Percentiles rank a stretch among this genome's conserved stretches.
Evolutionary conservation across 768 basidiomycete species (phyloP).

Genomic region (Erythrobasidium yunnanense): DNA sequence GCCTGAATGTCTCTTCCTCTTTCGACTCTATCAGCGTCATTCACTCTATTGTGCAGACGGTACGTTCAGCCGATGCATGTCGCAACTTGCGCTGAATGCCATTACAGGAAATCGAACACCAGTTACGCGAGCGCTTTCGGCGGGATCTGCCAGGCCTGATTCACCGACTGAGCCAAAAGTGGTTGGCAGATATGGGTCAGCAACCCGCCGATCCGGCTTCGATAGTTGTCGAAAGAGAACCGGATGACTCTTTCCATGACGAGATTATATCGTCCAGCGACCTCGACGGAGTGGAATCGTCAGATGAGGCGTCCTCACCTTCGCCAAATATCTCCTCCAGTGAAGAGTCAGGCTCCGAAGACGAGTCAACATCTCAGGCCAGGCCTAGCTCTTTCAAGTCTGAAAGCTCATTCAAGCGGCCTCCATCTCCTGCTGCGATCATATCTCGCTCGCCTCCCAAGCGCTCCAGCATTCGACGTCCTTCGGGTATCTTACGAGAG

Average conservation of each 20-base stretch:
- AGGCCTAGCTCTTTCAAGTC: no score
- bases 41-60: slow-evolving; percentile 78
- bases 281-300: neutral
- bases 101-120: slow-evolving; percentile 78
- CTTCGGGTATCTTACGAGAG: neutral
- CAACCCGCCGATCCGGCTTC: neutral
- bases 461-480: neutral
- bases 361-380: no score
- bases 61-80: neutral
- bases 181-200: slow-evolving; percentile 18
- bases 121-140: slow-evolving; percentile 93
- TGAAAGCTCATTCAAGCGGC: no score
- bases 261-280: neutral
- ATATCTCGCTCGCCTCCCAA: neutral
- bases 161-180: slow-evolving; percentile 56
- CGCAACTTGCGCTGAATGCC: neutral
- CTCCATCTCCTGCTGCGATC: neutral
- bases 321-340: no score
- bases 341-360: no score
- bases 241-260: slow-evolving; percentile 4
- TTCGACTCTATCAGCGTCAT: slow-evolving; percentile 98
- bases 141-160: slow-evolving; percentile 95
- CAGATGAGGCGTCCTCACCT: no score
- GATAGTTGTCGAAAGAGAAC: slow-evolving; percentile 4
- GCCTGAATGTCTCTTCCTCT: slow-evolving; percentile 92